Evolutionary conservation across 2,329 filamentous ascomycete genomes (phyloP), one percentile per base, ranked within the genome.

Genomic region (Venturia carpophila): DNA sequence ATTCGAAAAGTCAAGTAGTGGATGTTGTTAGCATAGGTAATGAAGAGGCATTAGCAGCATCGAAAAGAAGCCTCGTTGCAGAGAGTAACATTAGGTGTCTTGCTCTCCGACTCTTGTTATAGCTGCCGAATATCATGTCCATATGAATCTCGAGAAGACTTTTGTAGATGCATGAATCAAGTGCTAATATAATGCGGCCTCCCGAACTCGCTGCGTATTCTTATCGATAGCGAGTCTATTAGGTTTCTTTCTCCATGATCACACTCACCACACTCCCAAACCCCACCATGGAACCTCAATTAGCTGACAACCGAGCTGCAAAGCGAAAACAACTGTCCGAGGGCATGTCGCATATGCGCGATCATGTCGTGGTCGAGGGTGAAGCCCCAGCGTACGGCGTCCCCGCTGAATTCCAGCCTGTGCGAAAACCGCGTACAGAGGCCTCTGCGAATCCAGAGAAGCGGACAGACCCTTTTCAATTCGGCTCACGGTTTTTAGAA

Each of bases 381-480:
- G 34, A 45, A 27, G 27, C 62, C 17, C n/a, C 61, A n/a, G 24
- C 64, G 17, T 82, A 82, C 70, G 79, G 81, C 61, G 82, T 84
- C 41, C 79, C 79, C 34, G 73, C 75, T 55, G 62, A 41, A 21
- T 76, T 77, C 67, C 74, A 77, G 52, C 79, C 80, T 17, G 63
- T 80, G 34, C 78, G 79, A 66, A 76, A 78, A 62, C 74, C 79
- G 21, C 63, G 60, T 30, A 64, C 65, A 37, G 39, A 66, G 17
- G 27, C 65, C 19, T 86, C 89, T 47, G 71, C 80, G 67, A 87
- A 88, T 75, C 94, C 92, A 75, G 81, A 89, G 78, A 97, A 97
- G 79, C 85, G 91, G 71, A 90, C 80, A 73, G 92, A 97, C 73
- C 94, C 94, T 21, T 99, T 97, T 77, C 89, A 95, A 77, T 99